Conservation (phyloP, 2,329 filamentous ascomycete species). For the Talaromyces piceae region DNA sequence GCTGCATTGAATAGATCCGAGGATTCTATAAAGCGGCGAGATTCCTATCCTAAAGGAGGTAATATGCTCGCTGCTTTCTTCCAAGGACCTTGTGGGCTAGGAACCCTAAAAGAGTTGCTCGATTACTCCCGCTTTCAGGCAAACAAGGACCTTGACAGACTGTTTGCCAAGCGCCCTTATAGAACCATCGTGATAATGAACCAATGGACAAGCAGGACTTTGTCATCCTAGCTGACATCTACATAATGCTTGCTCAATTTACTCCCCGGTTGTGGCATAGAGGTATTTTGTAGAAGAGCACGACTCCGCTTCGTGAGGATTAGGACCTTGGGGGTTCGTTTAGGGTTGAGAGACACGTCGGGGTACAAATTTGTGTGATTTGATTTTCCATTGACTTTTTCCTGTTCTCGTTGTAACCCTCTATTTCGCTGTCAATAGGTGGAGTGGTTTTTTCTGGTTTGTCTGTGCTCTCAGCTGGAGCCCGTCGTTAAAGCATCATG, state of each 20-base stretch:
- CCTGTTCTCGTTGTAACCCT: neutral
- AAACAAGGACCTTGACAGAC: conserved; percentile 5
- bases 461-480: too few relatives aligned
- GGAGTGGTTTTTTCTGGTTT: too few relatives aligned
- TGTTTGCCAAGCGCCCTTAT: neutral
- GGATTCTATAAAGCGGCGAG: neutral
- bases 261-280: too few relatives aligned
- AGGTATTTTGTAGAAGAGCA: neutral
- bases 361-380: neutral
- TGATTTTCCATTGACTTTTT: neutral
- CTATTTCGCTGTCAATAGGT: neutral
- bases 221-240: neutral
- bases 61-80: neutral
- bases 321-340: conserved; percentile 9
- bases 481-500: neutral
- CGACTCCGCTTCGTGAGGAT: neutral
- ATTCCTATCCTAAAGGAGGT: neutral
- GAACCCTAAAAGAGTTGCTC: neutral
- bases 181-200: neutral
- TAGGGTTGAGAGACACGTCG: neutral
- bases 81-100: neutral
- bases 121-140: neutral
- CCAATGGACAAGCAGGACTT: neutral
- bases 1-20: neutral
- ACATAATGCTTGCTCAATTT: neutral